A percentile compares a stretch with the other conserved stretches of the same genome.
Evolutionary conservation across 805 yeast genomes (phyloP).

Genomic region (Kuraishia hungarica): DNA sequence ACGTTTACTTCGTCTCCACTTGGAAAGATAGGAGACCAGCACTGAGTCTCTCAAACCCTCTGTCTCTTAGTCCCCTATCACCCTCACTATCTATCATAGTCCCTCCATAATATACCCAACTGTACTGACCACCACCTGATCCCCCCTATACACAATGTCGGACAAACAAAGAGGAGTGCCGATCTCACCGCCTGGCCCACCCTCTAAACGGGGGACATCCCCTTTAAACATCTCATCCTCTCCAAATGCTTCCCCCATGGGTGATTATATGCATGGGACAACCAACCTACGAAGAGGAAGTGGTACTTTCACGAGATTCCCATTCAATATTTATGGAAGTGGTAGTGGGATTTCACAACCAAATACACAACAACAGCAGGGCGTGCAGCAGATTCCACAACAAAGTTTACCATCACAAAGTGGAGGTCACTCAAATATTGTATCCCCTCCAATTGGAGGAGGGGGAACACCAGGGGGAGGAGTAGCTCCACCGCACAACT

Average conservation of each 20-base stretch:
- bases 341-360: constrained; percentile 12
- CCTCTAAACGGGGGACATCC: background rate
- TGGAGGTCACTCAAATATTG: background rate
- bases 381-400: background rate
- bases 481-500: background rate
- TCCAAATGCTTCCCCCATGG: background rate
- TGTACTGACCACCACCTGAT: too few species aligned
- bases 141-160: background rate
- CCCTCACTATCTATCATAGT: too few species aligned
- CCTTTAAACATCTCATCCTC: background rate
- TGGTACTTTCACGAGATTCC: constrained; percentile 40
- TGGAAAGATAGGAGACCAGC: too few species aligned
- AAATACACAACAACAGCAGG: background rate
- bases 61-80: too few species aligned
- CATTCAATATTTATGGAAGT: constrained; percentile 49
- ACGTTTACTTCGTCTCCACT: too few species aligned
- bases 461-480: background rate
- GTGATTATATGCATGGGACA: background rate
- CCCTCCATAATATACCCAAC: too few species aligned
- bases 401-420: background rate
- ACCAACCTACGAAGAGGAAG: constrained; percentile 16
- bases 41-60: too few species aligned
- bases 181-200: background rate
- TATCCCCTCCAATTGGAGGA: background rate
- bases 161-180: background rate